A percentile compares a stretch with the other conserved stretches of the same genome.
Evolutionary conservation across 345 rosid genomes (phyloP).

Genomic region (Brassica carinata): DNA sequence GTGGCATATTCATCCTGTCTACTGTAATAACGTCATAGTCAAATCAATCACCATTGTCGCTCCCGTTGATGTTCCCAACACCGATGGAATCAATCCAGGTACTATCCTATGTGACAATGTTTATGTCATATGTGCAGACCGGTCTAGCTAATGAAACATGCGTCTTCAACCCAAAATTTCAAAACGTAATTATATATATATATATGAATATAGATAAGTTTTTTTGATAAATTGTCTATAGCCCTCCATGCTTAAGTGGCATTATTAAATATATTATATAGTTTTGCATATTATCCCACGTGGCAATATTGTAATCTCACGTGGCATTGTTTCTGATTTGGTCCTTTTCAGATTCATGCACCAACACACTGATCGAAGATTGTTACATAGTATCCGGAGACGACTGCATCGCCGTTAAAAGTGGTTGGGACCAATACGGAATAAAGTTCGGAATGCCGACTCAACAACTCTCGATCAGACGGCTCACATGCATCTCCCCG

Average conservation of each 20-base stretch:
- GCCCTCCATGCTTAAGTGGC: background rate
- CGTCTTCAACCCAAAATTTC: background rate
- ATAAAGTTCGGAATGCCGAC: constrained; percentile 56
- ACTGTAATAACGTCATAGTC: constrained; percentile 57
- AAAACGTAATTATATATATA: background rate
- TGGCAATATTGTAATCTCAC: background rate
- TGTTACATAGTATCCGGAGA: constrained; percentile 69
- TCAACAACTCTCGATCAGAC: constrained; percentile 50
- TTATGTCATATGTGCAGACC: background rate
- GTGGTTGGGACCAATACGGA: constrained; percentile 84
- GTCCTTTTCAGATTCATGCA: constrained; percentile 67
- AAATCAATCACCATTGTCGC: constrained; percentile 62
- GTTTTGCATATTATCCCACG: background rate
- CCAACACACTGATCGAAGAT: constrained; percentile 61
- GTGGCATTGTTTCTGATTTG: constrained; percentile 2
- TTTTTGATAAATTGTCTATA: background rate
- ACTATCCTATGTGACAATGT: background rate
- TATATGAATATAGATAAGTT: background rate
- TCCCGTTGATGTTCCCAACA: constrained; percentile 70
- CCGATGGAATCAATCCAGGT: constrained; percentile 94
- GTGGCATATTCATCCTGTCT: constrained; percentile 75
- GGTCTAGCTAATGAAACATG: background rate
- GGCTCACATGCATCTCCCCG: constrained; percentile 79
- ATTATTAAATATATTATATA: too few species aligned
- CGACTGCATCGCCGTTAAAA: constrained; percentile 78